phyloP scores from a whole-genome alignment of 345 rosid genomes.

The Noccaea bulbosa region DNA sequence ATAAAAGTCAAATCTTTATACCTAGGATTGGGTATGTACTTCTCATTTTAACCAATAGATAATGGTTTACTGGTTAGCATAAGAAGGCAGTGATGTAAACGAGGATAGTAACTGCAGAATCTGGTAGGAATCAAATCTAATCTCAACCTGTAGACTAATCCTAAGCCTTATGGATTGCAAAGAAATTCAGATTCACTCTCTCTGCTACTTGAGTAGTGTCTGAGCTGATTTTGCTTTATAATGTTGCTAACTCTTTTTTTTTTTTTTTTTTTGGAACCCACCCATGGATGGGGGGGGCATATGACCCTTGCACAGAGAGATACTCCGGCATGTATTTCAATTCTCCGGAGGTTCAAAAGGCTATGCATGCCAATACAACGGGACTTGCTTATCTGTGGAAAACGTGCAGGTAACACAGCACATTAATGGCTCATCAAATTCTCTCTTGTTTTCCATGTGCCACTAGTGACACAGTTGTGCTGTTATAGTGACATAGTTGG shows the following conservation, averaged over 20 bases:
- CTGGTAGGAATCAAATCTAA: too few species aligned
- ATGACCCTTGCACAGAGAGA: conserved; percentile 96
- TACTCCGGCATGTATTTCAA: conserved; percentile 79
- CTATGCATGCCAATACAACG: conserved; percentile 89
- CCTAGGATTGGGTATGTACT: background rate
- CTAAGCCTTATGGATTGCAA: background rate
- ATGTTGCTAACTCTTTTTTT: background rate
- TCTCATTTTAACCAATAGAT: conserved; percentile 7
- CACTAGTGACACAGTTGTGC: conserved; percentile 17
- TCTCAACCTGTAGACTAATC: too few species aligned
- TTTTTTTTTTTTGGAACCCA: conserved; percentile 31
- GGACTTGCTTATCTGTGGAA: conserved; percentile 75
- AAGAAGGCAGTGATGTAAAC: too few species aligned
- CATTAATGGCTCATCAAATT: background rate
- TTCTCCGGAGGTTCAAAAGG: conserved; percentile 86
- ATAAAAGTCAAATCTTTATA: background rate
- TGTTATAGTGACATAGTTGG: conserved; percentile 64
- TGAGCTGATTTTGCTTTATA: conserved; percentile 11
- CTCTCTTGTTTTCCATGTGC: conserved; percentile 5
- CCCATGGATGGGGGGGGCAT: conserved; percentile 99
- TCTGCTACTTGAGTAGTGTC: conserved; percentile 17
- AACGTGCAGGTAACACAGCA: conserved; percentile 71
- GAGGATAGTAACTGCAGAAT: too few species aligned
- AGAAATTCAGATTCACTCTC: background rate
- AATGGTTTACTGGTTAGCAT: conserved; percentile 8